Evolutionary conservation across 78 protist genomes (phyloP).

Genomic region (Pelomyxa schiedti): DNA sequence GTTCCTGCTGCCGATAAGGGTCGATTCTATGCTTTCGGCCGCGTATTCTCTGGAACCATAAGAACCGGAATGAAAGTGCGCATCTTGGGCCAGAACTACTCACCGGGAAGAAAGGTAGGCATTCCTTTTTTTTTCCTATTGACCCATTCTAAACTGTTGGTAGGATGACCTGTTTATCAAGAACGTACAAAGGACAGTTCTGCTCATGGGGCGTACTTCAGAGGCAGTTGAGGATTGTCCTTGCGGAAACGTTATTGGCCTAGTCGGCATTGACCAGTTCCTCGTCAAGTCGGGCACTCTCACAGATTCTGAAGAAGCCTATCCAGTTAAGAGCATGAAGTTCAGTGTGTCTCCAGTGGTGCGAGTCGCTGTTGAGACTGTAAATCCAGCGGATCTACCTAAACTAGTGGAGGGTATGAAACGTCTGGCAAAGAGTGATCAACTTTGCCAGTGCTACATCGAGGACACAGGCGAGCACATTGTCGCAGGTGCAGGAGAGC

Average conservation of each 20-base stretch:
- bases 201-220: conserved; percentile 93
- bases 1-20: conserved; percentile 87
- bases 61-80: conserved; percentile 85
- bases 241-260: conserved; percentile 88
- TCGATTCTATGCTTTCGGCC: conserved; percentile 90
- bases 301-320: conserved; percentile 65
- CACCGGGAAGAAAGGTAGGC: conserved; percentile 80
- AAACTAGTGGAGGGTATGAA: conserved; percentile 96
- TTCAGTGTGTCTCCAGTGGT: conserved; percentile 97
- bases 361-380: conserved; percentile 94
- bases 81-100: conserved; percentile 93
- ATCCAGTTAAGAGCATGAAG: conserved; percentile 85
- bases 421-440: conserved; percentile 90
- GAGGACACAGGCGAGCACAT: conserved; percentile 96
- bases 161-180: conserved; percentile 70
- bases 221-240: conserved; percentile 80
- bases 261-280: conserved; percentile 95
- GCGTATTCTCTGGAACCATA: conserved; percentile 96
- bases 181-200: conserved; percentile 85
- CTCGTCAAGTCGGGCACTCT: conserved; percentile 94
- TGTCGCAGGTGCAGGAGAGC: conserved; percentile 99
- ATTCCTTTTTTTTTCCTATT: conserved; percentile 78
- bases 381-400: conserved; percentile 89
- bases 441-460: conserved; percentile 57
- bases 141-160: conserved; percentile 96